Conservation (phyloP, 2,329 filamentous ascomycete genomes). For the Neofusicoccum sp. region DNA sequence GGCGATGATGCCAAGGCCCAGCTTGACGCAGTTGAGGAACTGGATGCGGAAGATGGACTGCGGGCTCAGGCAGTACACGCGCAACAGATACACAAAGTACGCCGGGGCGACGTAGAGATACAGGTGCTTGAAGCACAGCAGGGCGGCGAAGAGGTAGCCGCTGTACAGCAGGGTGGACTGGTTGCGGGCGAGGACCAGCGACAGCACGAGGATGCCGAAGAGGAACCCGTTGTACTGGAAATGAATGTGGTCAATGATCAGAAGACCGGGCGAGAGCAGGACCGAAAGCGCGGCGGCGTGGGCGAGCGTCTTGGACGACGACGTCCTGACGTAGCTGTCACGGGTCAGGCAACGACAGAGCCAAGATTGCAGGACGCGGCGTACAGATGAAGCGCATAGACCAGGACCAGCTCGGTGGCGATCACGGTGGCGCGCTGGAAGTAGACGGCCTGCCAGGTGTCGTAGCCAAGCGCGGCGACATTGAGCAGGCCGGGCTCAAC, state of each 20-base stretch:
- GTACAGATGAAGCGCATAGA: constrained; percentile 77
- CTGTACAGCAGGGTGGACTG: constrained; percentile 73
- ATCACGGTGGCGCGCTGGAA: constrained; percentile 93
- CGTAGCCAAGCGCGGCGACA: constrained; percentile 77
- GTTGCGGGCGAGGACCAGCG: constrained; percentile 76
- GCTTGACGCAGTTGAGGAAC: constrained; percentile 77
- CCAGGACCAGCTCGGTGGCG: constrained; percentile 75
- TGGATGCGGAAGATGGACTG: constrained; percentile 73
- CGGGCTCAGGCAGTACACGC: constrained; percentile 80
- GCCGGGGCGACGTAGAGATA: constrained; percentile 95
- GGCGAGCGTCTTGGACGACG: constrained; percentile 70
- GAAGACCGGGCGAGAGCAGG: constrained; percentile 82
- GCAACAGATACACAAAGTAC: constrained; percentile 91
- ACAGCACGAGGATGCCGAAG: constrained; percentile 86
- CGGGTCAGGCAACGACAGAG: constrained; percentile 22
- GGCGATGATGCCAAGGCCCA: constrained; percentile 68
- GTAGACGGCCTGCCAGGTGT: constrained; percentile 90
- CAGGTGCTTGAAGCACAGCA: constrained; percentile 96
- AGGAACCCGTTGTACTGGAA: constrained; percentile 99
- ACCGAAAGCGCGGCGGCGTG: constrained; percentile 88
- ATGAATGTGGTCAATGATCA: constrained; percentile 98
- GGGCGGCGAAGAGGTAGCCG: constrained; percentile 76
- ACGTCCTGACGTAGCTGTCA: constrained; percentile 70
- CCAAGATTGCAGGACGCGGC: constrained; percentile 22
- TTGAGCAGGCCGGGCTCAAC: constrained; percentile 79